Evolutionary conservation across 208 protist genomes (phyloP).

Genomic region (Leishmania arabica): DNA sequence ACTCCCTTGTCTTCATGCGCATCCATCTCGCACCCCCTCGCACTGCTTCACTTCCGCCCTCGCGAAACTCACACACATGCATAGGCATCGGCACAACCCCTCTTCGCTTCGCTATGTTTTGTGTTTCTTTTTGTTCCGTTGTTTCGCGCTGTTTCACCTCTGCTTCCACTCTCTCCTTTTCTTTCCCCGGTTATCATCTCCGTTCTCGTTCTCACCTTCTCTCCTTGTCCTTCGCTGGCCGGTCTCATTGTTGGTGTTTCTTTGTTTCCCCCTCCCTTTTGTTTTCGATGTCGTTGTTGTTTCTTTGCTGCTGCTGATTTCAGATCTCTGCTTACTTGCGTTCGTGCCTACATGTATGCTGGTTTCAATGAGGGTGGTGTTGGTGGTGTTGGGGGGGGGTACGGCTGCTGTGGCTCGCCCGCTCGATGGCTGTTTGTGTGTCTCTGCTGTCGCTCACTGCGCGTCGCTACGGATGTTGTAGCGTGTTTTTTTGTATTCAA

Average conservation of each 20-base stretch:
- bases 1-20: neutral
- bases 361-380: neutral
- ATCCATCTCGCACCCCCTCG: neutral
- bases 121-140: slow-evolving; percentile 12
- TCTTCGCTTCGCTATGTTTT: neutral
- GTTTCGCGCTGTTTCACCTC: neutral
- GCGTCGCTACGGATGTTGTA: neutral
- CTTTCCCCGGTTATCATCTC: neutral
- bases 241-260: neutral
- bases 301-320: slow-evolving; percentile 5
- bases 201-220: neutral
- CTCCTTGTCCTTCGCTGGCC: neutral
- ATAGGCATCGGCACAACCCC: neutral
- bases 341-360: neutral
- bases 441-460: neutral
- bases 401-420: neutral
- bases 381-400: neutral
- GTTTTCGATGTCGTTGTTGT: neutral
- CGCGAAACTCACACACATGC: neutral
- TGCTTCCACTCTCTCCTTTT: slow-evolving; percentile 11
- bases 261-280: neutral
- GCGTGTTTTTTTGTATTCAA: slow-evolving; percentile 10
- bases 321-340: neutral
- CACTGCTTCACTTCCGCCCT: neutral
- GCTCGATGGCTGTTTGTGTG: neutral